These are phyloP conservation scores for Cyberlindnera xylosilytica DNA, from an alignment of 805 yeast species.

Conservation along the genomic window DNA sequence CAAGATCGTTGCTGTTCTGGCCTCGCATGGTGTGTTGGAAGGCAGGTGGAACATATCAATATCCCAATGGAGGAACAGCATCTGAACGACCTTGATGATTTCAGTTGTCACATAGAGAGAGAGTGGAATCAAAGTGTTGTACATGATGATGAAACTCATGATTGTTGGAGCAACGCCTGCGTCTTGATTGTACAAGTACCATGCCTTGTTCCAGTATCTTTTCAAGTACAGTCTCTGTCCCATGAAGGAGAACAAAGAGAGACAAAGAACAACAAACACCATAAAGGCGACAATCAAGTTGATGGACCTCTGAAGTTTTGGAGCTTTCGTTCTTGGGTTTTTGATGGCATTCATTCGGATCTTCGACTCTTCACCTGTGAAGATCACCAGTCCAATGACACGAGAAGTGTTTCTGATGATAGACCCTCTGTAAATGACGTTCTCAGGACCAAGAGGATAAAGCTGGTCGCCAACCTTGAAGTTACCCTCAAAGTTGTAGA, in stretches of 20 bases:
- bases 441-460: constrained; percentile 71
- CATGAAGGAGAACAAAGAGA: constrained; percentile 79
- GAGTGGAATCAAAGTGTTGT: constrained; percentile 90
- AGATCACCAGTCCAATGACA: constrained; percentile 76
- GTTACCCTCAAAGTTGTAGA: constrained; percentile 89
- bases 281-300: constrained; percentile 82
- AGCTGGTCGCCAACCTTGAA: constrained; percentile 37
- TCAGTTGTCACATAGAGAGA: constrained; percentile 97
- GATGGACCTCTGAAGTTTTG: constrained; percentile 80
- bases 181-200: constrained; percentile 75
- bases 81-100: constrained; percentile 85
- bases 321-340: constrained; percentile 89
- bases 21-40: constrained; percentile 88
- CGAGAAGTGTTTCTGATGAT: constrained; percentile 79
- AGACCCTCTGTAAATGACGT: constrained; percentile 89
- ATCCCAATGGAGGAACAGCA: constrained; percentile 79
- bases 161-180: constrained; percentile 86
- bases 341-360: constrained; percentile 92
- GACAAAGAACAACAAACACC: constrained; percentile 74
- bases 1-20: constrained; percentile 90
- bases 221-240: constrained; percentile 60
- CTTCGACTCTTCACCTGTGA: constrained; percentile 94
- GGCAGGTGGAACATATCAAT: constrained; percentile 89
- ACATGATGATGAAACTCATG: constrained; percentile 97
- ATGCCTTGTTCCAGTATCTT: constrained; percentile 40